Evolutionary conservation across 805 yeast genomes (phyloP).

Genomic region (Ogataea glucozyma): DNA sequence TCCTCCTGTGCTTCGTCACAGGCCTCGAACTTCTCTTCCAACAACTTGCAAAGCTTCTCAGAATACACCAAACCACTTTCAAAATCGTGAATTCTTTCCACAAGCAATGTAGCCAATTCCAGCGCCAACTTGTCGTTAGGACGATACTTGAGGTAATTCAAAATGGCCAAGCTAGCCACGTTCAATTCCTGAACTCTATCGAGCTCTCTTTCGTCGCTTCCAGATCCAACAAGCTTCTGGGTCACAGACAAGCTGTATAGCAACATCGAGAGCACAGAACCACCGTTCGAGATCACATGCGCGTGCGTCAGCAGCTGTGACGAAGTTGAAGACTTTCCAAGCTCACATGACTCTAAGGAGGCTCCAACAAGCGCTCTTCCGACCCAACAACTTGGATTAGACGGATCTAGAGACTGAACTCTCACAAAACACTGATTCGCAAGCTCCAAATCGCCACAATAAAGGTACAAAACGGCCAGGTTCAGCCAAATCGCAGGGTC

Average conservation of each 20-base stretch:
- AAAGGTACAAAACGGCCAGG: conserved; percentile 73
- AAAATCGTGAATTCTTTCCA: conserved; percentile 73
- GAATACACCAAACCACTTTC: conserved; percentile 53
- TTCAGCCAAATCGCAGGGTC: conserved; percentile 78
- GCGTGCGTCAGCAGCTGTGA: conserved; percentile 72
- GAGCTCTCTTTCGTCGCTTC: conserved; percentile 51
- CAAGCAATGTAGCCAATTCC: conserved; percentile 51
- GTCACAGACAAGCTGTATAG: conserved; percentile 66
- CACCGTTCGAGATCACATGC: conserved; percentile 72
- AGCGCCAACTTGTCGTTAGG: conserved; percentile 63
- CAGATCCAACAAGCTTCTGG: conserved; percentile 42
- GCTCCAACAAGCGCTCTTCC: conserved; percentile 78
- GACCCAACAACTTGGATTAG: conserved; percentile 73
- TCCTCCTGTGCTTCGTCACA: no score
- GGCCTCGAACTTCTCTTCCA: conserved; percentile 30
- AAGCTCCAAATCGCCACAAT: conserved; percentile 64
- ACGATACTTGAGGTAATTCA: conserved; percentile 58
- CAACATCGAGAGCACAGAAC: conserved; percentile 65
- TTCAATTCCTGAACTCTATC: conserved; percentile 64
- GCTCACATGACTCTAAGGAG: no score
- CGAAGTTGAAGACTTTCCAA: conserved; percentile 54
- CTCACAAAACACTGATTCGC: conserved; percentile 72
- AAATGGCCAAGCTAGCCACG: conserved; percentile 66
- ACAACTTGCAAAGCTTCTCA: conserved; percentile 42
- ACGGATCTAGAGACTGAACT: conserved; percentile 83